Conservation (phyloP, 257 asterid genomes). For the Rehmannia glutinosa region DNA sequence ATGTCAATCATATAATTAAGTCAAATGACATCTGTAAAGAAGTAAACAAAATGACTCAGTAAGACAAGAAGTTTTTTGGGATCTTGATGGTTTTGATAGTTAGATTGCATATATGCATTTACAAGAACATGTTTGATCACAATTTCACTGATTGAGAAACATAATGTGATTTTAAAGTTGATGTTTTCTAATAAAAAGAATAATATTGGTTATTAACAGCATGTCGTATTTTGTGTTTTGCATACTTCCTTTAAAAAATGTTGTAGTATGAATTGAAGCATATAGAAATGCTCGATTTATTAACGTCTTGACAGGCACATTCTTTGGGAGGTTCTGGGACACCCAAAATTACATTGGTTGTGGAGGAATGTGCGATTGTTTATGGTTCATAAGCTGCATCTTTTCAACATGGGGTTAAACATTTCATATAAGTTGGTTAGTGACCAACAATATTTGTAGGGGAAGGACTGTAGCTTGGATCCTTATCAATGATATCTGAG, state of each 20-base stretch:
- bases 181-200: neutral
- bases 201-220: neutral
- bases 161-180: neutral
- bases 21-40: slow-evolving; percentile 10
- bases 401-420: neutral
- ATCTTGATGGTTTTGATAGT: neutral
- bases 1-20: neutral
- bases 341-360: neutral
- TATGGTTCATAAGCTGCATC: neutral
- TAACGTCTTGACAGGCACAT: no score
- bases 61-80: neutral
- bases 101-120: neutral
- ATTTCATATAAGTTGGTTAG: no score
- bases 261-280: neutral
- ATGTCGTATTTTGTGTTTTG: no score
- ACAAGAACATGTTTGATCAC: neutral
- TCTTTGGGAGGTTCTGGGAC: neutral
- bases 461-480: no score
- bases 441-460: no score
- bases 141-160: neutral
- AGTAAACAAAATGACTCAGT: neutral
- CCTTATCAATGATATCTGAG: no score
- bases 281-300: neutral
- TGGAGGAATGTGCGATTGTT: neutral
- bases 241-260: neutral